These are phyloP conservation scores for Austroboletus festivus DNA, from an alignment of 768 basidiomycete species.

Conservation along the genomic window DNA sequence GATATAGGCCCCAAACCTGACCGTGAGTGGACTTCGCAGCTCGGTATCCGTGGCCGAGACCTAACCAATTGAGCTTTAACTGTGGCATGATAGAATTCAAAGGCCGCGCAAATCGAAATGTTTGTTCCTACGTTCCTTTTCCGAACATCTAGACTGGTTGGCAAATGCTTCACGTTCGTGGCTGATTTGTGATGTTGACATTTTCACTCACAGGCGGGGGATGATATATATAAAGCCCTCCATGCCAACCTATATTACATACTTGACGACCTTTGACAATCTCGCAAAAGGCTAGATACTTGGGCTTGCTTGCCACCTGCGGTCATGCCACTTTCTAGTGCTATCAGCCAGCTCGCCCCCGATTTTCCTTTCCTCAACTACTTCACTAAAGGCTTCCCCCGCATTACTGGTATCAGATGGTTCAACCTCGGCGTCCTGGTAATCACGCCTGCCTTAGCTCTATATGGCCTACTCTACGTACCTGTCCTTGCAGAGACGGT, in stretches of 20 bases:
- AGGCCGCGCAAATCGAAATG: conserved; percentile 12
- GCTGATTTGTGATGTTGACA: conserved; percentile 11
- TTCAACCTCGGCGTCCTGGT: conserved; percentile 73
- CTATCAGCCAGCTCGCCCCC: no score
- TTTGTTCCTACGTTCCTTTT: conserved; percentile 14
- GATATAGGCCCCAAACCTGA: neutral
- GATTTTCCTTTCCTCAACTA: conserved; percentile 6
- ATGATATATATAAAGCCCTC: conserved; percentile 30
- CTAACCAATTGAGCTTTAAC: conserved; percentile 1
- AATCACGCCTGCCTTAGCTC: conserved; percentile 64
- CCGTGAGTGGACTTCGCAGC: no score
- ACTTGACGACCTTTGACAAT: conserved; percentile 10
- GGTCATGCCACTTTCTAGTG: no score
- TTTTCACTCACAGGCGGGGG: conserved; percentile 15
- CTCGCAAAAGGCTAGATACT: no score
- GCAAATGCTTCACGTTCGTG: conserved; percentile 11
- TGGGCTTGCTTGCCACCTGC: no score
- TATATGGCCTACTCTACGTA: conserved; percentile 62
- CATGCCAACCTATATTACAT: conserved; percentile 13
- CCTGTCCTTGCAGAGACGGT: conserved; percentile 49
- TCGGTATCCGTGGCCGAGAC: neutral
- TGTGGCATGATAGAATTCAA: conserved; percentile 6
- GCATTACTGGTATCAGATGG: conserved; percentile 62
- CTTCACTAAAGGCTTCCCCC: conserved; percentile 38
- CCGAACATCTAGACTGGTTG: conserved; percentile 5